phyloP scores from a whole-genome alignment of 352 stramenopile species.

The Globisporangium alternatum region DNA sequence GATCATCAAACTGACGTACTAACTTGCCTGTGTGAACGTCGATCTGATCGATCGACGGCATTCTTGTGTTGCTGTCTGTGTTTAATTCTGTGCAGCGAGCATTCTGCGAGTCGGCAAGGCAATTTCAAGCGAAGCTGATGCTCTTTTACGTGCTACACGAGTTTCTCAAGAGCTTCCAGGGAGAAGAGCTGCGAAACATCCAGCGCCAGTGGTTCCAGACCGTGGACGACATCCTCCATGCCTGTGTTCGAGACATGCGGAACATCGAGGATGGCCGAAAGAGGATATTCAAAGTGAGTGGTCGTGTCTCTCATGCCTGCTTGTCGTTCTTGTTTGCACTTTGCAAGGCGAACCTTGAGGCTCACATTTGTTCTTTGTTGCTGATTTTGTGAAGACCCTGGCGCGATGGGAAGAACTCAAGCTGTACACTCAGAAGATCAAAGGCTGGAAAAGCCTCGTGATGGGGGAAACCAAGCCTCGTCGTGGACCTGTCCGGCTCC shows the following conservation, averaged over 20 bases:
- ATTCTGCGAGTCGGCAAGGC: slow-evolving; percentile 46
- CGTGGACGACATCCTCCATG: slow-evolving; percentile 74
- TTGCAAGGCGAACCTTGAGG: no score
- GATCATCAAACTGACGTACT: slow-evolving; percentile 2
- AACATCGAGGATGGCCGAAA: slow-evolving; percentile 67
- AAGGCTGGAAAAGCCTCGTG: slow-evolving; percentile 72
- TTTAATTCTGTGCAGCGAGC: slow-evolving; percentile 39
- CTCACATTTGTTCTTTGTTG: neutral
- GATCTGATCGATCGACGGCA: slow-evolving; percentile 1
- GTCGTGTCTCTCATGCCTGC: neutral
- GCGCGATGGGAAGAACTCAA: slow-evolving; percentile 84
- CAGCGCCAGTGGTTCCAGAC: slow-evolving; percentile 82
- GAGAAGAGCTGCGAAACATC: slow-evolving; percentile 47
- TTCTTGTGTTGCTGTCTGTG: slow-evolving; percentile 11
- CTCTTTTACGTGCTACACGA: slow-evolving; percentile 87
- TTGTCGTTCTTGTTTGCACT: neutral
- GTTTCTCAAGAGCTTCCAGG: slow-evolving; percentile 81
- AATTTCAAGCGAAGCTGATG: slow-evolving; percentile 83
- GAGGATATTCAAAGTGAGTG: slow-evolving; percentile 67
- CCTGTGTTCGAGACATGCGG: slow-evolving; percentile 64
- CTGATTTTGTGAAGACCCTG: slow-evolving; percentile 40
- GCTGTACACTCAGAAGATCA: slow-evolving; percentile 74
- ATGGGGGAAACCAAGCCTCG: slow-evolving; percentile 69
- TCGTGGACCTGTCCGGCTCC: slow-evolving; percentile 44
- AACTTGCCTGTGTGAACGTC: neutral